Conservation (phyloP, 2,329 filamentous ascomycete species). For the Rutstroemia sp. region DNA sequence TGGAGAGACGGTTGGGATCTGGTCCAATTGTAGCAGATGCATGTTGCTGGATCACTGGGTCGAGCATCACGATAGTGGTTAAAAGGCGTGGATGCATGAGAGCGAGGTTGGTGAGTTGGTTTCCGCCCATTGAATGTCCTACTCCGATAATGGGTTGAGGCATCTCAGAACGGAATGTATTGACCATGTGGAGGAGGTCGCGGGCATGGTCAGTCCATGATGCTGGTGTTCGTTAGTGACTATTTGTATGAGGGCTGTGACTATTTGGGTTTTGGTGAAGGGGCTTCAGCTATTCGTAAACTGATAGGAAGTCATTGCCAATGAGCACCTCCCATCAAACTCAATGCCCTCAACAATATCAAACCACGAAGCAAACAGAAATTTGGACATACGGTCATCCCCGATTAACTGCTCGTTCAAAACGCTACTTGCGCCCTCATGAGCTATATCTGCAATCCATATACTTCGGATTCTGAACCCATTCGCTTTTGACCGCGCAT, state of each 20-base stretch:
- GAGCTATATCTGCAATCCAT: slow-evolving; percentile 76
- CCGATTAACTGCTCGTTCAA: slow-evolving; percentile 70
- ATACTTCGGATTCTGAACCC: slow-evolving; percentile 69
- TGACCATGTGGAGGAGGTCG: slow-evolving; percentile 77
- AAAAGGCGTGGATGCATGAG: slow-evolving; percentile 77
- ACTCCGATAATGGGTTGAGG: slow-evolving; percentile 71
- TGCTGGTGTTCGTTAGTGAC: slow-evolving; percentile 38
- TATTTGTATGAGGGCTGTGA: neutral
- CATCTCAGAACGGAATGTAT: slow-evolving; percentile 72
- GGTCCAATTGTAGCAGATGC: slow-evolving; percentile 34
- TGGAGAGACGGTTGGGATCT: slow-evolving; percentile 52
- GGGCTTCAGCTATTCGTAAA: neutral
- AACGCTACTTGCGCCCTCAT: slow-evolving; percentile 70
- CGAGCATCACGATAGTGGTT: slow-evolving; percentile 67
- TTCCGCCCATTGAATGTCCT: slow-evolving; percentile 83
- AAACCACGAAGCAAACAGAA: neutral
- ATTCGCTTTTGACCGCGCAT: slow-evolving; percentile 44
- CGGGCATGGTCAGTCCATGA: slow-evolving; percentile 79
- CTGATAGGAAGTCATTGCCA: neutral
- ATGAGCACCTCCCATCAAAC: no score
- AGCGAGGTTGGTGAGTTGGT: slow-evolving; percentile 62
- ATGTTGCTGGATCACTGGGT: slow-evolving; percentile 63
- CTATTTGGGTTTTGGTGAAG: neutral
- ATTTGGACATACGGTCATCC: slow-evolving; percentile 63
- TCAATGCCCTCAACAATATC: no score